phyloP scores from a whole-genome alignment of 352 stramenopile genomes.

The Phytophthora podocarpi region DNA sequence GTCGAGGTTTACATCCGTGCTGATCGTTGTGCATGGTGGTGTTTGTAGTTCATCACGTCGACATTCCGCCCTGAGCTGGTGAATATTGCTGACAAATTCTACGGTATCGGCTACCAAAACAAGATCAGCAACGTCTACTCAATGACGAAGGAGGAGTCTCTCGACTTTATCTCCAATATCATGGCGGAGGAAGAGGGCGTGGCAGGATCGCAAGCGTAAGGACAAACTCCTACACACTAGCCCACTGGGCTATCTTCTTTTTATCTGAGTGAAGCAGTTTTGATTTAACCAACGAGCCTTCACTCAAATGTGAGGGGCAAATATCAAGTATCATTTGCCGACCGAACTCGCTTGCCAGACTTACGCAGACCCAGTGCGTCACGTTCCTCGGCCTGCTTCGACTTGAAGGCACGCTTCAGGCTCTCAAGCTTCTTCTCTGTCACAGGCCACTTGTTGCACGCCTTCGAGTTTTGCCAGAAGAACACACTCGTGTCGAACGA shows the following conservation, averaged over 20 bases:
- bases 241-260: not conserved
- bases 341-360: constrained; percentile 68
- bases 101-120: constrained; percentile 99
- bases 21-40: constrained; percentile 7
- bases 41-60: constrained; percentile 95
- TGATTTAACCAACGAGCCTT: constrained; percentile 12
- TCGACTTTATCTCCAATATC: constrained; percentile 96
- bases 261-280: constrained; percentile 23
- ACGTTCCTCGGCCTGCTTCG: constrained; percentile 79
- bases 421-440: constrained; percentile 57
- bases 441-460: constrained; percentile 68
- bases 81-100: constrained; percentile 96
- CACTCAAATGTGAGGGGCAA: constrained; percentile 6
- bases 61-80: constrained; percentile 99
- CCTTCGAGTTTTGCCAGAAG: constrained; percentile 94
- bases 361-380: constrained; percentile 72
- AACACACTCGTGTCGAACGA: constrained; percentile 97
- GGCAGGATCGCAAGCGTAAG: constrained; percentile 29
- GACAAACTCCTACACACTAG: not conserved
- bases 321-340: constrained; percentile 28
- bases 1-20: not conserved
- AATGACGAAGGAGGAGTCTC: constrained; percentile 96
- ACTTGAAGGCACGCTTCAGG: constrained; percentile 69
- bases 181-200: constrained; percentile 90
- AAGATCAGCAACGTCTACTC: constrained; percentile 96